These are phyloP conservation scores for Colletotrichum godetiae DNA, from an alignment of 2,329 filamentous ascomycete genomes.

Conservation along the genomic window DNA sequence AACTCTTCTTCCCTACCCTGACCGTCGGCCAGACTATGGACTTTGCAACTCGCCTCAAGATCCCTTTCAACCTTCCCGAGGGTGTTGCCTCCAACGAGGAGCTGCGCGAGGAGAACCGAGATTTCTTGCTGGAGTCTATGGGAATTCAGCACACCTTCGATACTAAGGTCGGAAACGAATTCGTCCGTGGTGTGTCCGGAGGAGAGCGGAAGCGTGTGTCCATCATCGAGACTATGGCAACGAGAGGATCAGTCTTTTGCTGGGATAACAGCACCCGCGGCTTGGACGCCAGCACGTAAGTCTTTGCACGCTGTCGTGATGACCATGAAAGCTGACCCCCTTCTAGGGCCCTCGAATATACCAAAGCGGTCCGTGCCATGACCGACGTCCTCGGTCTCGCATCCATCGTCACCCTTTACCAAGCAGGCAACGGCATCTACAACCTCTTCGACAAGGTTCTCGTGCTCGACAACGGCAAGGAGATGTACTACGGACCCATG, in stretches of 20 bases:
- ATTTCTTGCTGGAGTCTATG: constrained; percentile 69
- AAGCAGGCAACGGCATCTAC: constrained; percentile 77
- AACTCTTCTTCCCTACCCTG: constrained; percentile 72
- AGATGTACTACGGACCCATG: constrained; percentile 73
- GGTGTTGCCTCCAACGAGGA: constrained; percentile 56
- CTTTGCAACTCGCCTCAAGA: constrained; percentile 74
- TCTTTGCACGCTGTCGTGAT: background rate
- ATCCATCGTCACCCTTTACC: constrained; percentile 74
- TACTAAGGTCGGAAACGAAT: constrained; percentile 77
- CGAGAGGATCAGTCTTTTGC: constrained; percentile 68
- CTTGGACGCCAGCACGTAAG: constrained; percentile 71
- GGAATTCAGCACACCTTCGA: constrained; percentile 68
- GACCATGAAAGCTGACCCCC: constrained; percentile 7
- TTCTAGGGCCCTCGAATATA: constrained; percentile 65
- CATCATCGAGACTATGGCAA: constrained; percentile 73
- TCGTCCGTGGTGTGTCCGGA: constrained; percentile 73
- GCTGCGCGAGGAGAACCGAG: constrained; percentile 56
- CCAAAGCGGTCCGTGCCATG: constrained; percentile 70
- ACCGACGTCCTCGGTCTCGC: constrained; percentile 71
- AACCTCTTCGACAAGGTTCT: constrained; percentile 78
- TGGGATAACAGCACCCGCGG: constrained; percentile 77
- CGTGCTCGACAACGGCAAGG: constrained; percentile 72
- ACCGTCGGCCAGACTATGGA: constrained; percentile 78
- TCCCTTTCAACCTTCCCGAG: constrained; percentile 60
- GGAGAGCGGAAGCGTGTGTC: constrained; percentile 78